Conservation (phyloP, 75 land plant species). For the Adiantum capillusveneris region DNA sequence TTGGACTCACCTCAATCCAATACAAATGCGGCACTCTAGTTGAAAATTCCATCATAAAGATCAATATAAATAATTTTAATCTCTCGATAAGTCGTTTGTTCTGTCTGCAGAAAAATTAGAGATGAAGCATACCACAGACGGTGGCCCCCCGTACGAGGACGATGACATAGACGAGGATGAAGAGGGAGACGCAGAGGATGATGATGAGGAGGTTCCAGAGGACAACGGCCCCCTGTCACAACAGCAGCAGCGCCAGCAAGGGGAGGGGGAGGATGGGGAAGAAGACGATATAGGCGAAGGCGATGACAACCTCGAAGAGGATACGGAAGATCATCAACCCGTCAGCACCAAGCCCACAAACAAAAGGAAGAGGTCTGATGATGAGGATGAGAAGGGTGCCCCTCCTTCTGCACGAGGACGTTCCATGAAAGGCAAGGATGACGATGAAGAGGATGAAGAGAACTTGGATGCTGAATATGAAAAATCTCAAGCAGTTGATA, state of each 20-base stretch:
- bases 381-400: constrained; percentile 12
- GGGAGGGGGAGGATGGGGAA: not conserved
- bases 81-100: too few species aligned
- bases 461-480: constrained; percentile 64
- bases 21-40: too few species aligned
- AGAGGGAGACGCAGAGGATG: not conserved
- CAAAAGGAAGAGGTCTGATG: too few species aligned
- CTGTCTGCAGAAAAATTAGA: too few species aligned
- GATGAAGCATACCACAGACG: too few species aligned
- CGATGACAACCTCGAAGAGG: not conserved
- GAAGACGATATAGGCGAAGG: not conserved
- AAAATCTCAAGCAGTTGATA: constrained; percentile 43
- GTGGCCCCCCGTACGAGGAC: too few species aligned
- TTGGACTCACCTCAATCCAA: too few species aligned
- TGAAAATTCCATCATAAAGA: too few species aligned
- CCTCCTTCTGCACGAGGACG: constrained; percentile 4
- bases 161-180: not conserved
- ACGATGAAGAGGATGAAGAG: constrained; percentile 88
- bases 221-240: too few species aligned
- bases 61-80: too few species aligned
- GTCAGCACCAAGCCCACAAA: too few species aligned
- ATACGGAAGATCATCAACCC: not conserved
- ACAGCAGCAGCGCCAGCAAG: not conserved
- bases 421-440: constrained; percentile 66
- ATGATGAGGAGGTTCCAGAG: not conserved